A percentile compares a stretch with the other conserved stretches of the same genome.
These are phyloP conservation scores for Penicillium sp. DNA, from an alignment of 2,329 filamentous ascomycete species.

Conservation along the genomic window DNA sequence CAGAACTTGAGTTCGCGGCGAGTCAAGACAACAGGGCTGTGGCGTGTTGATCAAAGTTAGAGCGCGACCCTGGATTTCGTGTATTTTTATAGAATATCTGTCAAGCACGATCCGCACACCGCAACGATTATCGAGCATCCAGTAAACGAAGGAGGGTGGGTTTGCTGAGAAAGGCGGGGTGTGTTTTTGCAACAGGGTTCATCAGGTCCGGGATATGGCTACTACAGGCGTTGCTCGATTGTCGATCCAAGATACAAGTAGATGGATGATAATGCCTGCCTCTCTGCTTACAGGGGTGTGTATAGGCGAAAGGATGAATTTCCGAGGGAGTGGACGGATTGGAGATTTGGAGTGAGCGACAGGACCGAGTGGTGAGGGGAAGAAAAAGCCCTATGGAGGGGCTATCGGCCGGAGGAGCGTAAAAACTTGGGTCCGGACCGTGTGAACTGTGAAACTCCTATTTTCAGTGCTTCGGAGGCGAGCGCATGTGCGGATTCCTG, in stretches of 20 bases:
- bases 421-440: neutral
- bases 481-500: slow-evolving; percentile 5
- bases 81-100: neutral
- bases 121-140: slow-evolving; percentile 6
- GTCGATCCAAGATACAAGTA: neutral
- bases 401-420: slow-evolving; percentile 5
- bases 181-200: slow-evolving; percentile 7
- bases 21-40: neutral
- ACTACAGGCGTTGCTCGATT: slow-evolving; percentile 9
- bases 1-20: neutral
- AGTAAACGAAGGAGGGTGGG: slow-evolving; percentile 2
- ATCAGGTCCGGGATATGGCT: slow-evolving; percentile 10
- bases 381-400: slow-evolving; percentile 10
- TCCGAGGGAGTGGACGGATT: slow-evolving; percentile 4
- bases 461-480: neutral
- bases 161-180: slow-evolving; percentile 3
- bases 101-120: neutral
- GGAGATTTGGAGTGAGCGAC: slow-evolving; percentile 9
- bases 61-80: neutral
- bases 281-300: neutral
- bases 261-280: neutral
- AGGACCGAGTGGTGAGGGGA: slow-evolving; percentile 1
- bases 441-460: neutral
- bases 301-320: neutral
- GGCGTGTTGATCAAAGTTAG: neutral